These are phyloP conservation scores for Cymbopogon citratus DNA, from an alignment of 176 grass and related monocot genomes.

Conservation along the genomic window DNA sequence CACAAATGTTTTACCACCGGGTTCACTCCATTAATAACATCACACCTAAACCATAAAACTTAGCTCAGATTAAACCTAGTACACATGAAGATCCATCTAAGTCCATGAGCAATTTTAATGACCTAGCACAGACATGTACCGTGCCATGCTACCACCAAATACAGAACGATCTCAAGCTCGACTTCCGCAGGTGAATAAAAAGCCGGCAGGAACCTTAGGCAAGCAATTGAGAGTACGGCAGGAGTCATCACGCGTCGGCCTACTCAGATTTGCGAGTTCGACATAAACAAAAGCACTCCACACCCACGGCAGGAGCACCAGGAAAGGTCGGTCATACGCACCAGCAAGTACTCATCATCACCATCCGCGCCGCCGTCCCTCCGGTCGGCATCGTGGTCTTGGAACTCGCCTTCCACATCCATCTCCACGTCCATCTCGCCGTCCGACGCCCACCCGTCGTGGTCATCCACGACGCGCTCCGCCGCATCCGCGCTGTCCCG, in stretches of 20 bases:
- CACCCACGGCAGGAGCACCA: too few species aligned
- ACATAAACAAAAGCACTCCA: not conserved
- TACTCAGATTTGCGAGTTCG: constrained; percentile 12
- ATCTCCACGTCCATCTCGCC: constrained; percentile 44
- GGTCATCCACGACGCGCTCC: not conserved
- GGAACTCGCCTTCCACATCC: constrained; percentile 20
- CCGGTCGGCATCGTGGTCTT: constrained; percentile 1
- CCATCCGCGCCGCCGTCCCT: not conserved
- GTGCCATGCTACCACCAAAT: not conserved
- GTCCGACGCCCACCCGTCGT: constrained; percentile 23
- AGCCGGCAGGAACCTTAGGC: not conserved
- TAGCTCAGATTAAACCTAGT: not conserved
- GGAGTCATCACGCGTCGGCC: not conserved
- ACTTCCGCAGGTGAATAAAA: not conserved
- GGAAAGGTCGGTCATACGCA: constrained; percentile 19
- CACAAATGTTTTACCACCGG: not conserved
- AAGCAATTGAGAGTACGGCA: not conserved
- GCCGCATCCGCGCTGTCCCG: constrained; percentile 12
- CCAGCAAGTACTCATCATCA: constrained; percentile 47
- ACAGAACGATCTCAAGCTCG: not conserved
- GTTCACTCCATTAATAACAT: not conserved
- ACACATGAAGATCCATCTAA: not conserved
- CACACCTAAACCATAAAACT: not conserved
- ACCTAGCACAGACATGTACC: not conserved
- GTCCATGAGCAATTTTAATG: not conserved